Conservation (phyloP, 2,329 filamentous ascomycete genomes). For the Tolypocladium nubicola region DNA sequence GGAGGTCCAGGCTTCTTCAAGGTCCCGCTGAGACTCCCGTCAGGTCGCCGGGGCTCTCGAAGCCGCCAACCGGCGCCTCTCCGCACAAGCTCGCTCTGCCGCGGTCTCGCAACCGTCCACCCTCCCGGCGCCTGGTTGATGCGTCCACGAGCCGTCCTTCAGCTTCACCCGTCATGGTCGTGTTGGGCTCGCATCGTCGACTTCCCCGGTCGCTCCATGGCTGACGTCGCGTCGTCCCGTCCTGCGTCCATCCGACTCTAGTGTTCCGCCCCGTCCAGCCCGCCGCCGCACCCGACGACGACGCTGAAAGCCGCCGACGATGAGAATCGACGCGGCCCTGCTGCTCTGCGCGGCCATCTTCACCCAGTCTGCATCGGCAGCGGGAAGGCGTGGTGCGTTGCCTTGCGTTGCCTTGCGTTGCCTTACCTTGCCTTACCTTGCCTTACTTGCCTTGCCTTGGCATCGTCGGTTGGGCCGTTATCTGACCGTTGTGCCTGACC, state of each 20-base stretch:
- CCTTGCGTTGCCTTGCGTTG: not conserved
- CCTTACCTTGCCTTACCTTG: not conserved
- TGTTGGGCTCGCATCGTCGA: conserved; percentile 1
- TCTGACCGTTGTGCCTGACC: not conserved
- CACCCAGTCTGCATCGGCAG: conserved; percentile 5
- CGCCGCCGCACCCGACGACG: not conserved
- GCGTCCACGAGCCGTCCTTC: not conserved
- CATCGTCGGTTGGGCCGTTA: not conserved
- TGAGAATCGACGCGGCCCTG: conserved; percentile 8
- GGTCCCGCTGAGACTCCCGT: too few species aligned
- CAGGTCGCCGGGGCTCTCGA: not conserved
- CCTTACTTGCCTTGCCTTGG: not conserved
- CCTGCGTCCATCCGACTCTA: not conserved
- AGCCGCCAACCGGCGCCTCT: not conserved
- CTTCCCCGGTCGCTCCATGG: conserved; percentile 1
- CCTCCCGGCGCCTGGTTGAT: not conserved
- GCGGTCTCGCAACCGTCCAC: not conserved
- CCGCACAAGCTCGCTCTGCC: not conserved
- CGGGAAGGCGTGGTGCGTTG: conserved; percentile 6
- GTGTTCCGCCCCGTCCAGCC: not conserved
- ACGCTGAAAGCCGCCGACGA: conserved; percentile 1
- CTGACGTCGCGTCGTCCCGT: not conserved
- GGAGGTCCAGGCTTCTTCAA: too few species aligned
- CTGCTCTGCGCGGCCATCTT: conserved; percentile 8
- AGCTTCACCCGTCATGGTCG: not conserved